Evolutionary conservation across 352 stramenopile genomes (phyloP).

Genomic region (Peronosclerospora sorghi): DNA sequence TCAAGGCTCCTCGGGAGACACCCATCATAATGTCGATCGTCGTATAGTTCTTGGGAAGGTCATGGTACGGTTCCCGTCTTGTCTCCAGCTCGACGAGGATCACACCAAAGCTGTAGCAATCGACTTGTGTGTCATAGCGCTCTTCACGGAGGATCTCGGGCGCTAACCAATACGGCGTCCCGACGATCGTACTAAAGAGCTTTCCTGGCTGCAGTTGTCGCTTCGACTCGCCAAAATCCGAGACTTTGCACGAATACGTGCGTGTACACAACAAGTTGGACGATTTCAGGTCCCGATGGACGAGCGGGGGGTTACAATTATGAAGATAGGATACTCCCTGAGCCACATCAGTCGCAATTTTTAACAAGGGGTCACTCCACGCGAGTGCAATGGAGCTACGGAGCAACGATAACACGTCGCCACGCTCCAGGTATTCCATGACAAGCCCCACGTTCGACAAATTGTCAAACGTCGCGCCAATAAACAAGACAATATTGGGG

Average conservation of each 20-base stretch:
- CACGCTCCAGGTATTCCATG: constrained; percentile 68
- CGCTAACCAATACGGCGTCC: constrained; percentile 79
- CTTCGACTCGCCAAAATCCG: constrained; percentile 74
- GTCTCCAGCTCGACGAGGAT: constrained; percentile 80
- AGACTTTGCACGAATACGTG: constrained; percentile 74
- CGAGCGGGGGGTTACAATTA: constrained; percentile 64
- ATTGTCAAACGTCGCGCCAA: constrained; percentile 78
- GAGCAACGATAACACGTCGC: constrained; percentile 53
- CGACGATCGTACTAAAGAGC: constrained; percentile 65
- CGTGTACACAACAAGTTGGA: constrained; percentile 66
- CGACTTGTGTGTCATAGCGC: constrained; percentile 69
- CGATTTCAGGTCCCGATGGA: constrained; percentile 78
- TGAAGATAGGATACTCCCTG: constrained; percentile 73
- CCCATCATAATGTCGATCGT: constrained; percentile 77
- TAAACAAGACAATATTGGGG: constrained; percentile 81
- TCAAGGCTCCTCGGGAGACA: constrained; percentile 44
- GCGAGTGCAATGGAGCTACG: constrained; percentile 51
- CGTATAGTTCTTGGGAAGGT: constrained; percentile 43
- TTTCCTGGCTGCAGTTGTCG: constrained; percentile 29
- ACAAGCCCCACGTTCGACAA: constrained; percentile 66
- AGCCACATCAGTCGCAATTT: constrained; percentile 76
- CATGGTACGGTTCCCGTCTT: constrained; percentile 58
- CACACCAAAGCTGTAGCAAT: constrained; percentile 84
- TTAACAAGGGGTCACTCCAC: constrained; percentile 67
- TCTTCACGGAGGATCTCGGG: constrained; percentile 79